Conservation (phyloP, 1,139 yeast species). For the Kodamaea derodonti region DNA sequence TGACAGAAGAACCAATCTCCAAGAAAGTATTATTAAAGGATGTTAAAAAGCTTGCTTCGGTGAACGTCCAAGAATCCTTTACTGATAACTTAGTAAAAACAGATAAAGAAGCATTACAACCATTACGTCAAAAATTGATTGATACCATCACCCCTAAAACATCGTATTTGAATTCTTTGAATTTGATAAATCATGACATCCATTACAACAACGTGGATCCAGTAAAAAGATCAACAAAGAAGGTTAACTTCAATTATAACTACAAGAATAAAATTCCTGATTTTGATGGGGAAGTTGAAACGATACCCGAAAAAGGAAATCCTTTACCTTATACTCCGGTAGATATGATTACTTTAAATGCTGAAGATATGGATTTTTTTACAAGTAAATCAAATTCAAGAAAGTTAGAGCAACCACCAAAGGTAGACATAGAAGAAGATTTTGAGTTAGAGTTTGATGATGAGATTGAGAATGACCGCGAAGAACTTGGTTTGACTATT, state of each 20-base stretch:
- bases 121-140: conserved; percentile 2
- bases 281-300: conserved; percentile 15
- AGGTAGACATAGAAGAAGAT: conserved; percentile 1
- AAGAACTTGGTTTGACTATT: conserved; percentile 28
- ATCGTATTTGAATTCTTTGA: conserved; percentile 1
- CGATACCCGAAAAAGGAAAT: conserved; percentile 18
- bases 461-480: conserved; percentile 1
- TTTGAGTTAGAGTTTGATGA: conserved; percentile 4
- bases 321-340: conserved; percentile 31
- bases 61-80: background rate
- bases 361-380: conserved; percentile 23
- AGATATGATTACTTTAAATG: conserved; percentile 22
- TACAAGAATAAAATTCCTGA: conserved; percentile 8
- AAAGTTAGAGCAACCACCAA: conserved; percentile 1
- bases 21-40: background rate
- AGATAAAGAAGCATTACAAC: conserved; percentile 2
- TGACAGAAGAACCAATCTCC: background rate
- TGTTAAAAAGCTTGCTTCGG: background rate
- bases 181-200: conserved; percentile 11
- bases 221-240: conserved; percentile 16
- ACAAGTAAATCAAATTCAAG: conserved; percentile 9
- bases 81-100: conserved; percentile 8
- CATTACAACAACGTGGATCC: conserved; percentile 32
- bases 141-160: conserved; percentile 5
- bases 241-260: background rate